phyloP scores from a whole-genome alignment of 2,329 filamentous ascomycete species.

The Scedosporium dehoogii region DNA sequence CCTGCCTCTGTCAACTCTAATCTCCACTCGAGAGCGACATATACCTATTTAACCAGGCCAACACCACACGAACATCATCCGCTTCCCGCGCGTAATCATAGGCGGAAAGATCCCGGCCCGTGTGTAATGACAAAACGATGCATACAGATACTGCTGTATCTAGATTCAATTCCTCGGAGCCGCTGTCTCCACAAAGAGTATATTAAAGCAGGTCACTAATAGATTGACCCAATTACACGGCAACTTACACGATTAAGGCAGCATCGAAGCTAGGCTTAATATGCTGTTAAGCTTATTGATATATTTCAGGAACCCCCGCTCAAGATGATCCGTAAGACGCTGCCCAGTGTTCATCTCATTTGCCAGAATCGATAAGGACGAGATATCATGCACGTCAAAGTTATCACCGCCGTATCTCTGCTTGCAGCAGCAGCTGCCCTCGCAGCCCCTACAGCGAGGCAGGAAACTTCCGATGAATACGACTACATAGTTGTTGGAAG shows the following conservation, averaged over 20 bases:
- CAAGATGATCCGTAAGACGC: background rate
- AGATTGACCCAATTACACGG: background rate
- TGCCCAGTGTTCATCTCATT: background rate
- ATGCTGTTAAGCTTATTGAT: background rate
- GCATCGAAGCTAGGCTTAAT: background rate
- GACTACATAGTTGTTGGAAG: conserved; percentile 52
- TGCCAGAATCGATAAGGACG: background rate
- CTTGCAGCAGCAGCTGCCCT: background rate
- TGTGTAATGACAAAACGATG: background rate
- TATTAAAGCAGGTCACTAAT: background rate
- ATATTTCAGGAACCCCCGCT: background rate
- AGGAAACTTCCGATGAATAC: conserved; percentile 21
- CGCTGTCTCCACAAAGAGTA: background rate
- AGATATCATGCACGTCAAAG: background rate
- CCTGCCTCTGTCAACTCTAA: background rate
- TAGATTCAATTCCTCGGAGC: background rate
- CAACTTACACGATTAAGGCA: background rate
- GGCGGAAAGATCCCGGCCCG: background rate
- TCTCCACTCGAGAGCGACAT: background rate
- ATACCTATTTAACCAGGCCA: background rate
- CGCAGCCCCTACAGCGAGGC: background rate
- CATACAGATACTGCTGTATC: background rate
- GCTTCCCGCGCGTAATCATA: background rate
- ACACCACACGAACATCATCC: background rate
- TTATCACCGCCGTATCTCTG: background rate